Conservation (phyloP, 2,329 filamentous ascomycete genomes). For the Fusarium citri region DNA sequence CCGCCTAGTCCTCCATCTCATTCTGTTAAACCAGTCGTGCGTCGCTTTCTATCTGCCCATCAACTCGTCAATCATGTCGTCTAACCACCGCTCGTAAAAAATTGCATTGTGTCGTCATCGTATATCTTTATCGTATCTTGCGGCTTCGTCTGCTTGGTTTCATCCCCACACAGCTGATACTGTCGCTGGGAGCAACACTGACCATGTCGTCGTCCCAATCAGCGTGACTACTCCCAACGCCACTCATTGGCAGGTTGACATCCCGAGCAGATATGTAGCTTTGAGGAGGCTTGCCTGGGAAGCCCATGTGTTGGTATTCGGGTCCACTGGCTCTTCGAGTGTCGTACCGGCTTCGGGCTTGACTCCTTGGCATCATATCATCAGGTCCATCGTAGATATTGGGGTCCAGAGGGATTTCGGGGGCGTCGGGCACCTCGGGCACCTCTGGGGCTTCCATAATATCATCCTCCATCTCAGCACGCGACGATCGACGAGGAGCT, state of each 20-base stretch:
- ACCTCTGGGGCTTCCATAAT: slow-evolving; percentile 44
- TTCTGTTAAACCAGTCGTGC: slow-evolving; percentile 13
- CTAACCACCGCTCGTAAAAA: slow-evolving; percentile 18
- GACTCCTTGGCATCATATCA: slow-evolving; percentile 48
- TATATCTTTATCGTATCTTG: slow-evolving; percentile 37
- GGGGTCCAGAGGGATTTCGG: slow-evolving; percentile 33
- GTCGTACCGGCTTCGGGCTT: slow-evolving; percentile 46
- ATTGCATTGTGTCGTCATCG: slow-evolving; percentile 12
- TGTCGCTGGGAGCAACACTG: slow-evolving; percentile 70
- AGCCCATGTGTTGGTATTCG: slow-evolving; percentile 35
- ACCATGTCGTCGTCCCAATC: slow-evolving; percentile 61
- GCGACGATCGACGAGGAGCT: slow-evolving; percentile 40
- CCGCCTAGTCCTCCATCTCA: slow-evolving; percentile 7
- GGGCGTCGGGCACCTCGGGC: slow-evolving; percentile 34
- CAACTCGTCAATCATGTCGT: slow-evolving; percentile 29
- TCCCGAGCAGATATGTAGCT: slow-evolving; percentile 50
- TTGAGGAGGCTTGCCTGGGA: slow-evolving; percentile 39
- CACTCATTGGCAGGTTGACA: slow-evolving; percentile 56
- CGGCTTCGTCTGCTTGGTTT: slow-evolving; percentile 45
- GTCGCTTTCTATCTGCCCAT: slow-evolving; percentile 24
- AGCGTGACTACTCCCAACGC: slow-evolving; percentile 55
- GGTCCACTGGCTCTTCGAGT: slow-evolving; percentile 35
- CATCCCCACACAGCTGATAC: slow-evolving; percentile 70
- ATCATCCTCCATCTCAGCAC: slow-evolving; percentile 45
- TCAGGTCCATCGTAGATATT: slow-evolving; percentile 31